Evolutionary conservation across 208 protist genomes (phyloP), one percentile per base, ranked within the genome.

Genomic region (Porcisia deanei): DNA sequence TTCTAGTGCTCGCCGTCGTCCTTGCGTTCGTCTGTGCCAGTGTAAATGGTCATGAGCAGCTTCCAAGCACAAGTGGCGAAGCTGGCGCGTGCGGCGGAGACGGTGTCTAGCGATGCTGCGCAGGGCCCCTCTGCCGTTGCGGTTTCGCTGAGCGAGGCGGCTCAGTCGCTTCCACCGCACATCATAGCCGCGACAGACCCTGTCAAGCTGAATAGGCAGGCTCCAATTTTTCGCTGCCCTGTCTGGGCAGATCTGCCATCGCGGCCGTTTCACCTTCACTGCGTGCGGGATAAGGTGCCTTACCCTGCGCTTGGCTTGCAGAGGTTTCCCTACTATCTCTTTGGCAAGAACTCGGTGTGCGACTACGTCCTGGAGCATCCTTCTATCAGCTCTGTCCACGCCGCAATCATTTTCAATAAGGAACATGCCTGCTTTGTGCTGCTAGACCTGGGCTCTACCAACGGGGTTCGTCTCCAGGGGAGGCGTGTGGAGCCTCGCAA

Each of bases 361-460:
- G 95, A 98, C 82, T 96, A 95, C 83, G 81, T 88, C n/a, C 80
- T 97, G 53, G 87, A 96, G 68, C 95, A 98, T 84, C 87, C 88
- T 1, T 96, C 93, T 2, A 82, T 96, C 74, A 95, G 89, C 75
- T 82, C 81, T 41, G 83, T 97, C n/a, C 95, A 98, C 74, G 87
- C 87, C 14, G 95, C 89, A 16, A 59, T 98, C 20, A 90, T 97
- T 49, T 96, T 94, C 82, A 91, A 98, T 83, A 78, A 84, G 69
- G 80, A 85, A 49, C 85, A 94, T 64, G 60, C 82, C 25, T 93
- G 89, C 77, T 96, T 96, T 82, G 91, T 96, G 64, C 67, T 97
- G 45, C 85, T 98, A 20, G 94, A 98, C 80, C 83, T 98, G 8
- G 76, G 82, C 71, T 96, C 94, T 16, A 96, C 91, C 18, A 95